These are phyloP conservation scores for Mycena polygramma DNA, from an alignment of 768 basidiomycete genomes.

Conservation along the genomic window DNA sequence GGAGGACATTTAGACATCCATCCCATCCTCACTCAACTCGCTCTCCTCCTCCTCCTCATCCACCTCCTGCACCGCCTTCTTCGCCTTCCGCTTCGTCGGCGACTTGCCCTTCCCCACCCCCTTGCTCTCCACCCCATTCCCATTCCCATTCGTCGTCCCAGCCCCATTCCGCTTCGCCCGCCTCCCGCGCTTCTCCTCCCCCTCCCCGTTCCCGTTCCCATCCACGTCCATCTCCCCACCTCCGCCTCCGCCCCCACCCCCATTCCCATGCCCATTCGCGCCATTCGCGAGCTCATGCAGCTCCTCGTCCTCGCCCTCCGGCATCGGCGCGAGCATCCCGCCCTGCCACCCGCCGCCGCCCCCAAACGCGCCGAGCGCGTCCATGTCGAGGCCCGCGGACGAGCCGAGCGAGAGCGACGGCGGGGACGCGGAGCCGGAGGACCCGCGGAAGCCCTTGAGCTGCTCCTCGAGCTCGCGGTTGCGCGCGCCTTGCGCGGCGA, in stretches of 20 bases:
- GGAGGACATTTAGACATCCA: conserved; percentile 28
- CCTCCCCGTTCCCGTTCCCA: conserved; percentile 33
- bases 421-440: conserved; percentile 40
- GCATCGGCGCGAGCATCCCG: conserved; percentile 39
- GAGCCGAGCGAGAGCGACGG: conserved; percentile 21
- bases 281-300: conserved; percentile 22
- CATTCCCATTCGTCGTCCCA: not conserved
- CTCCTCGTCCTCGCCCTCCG: conserved; percentile 39
- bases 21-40: conserved; percentile 37
- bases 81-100: conserved; percentile 15
- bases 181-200: conserved; percentile 38
- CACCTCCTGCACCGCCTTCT: conserved; percentile 30
- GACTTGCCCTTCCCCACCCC: conserved; percentile 3
- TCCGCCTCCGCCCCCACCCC: conserved; percentile 38
- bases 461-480: conserved; percentile 86
- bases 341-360: conserved; percentile 25
- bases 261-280: conserved; percentile 27
- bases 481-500: conserved; percentile 80
- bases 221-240: conserved; percentile 35
- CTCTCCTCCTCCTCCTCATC: conserved; percentile 33
- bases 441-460: conserved; percentile 61
- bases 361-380: too few species aligned
- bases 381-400: too few species aligned
- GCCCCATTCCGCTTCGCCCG: conserved; percentile 7
- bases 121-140: not conserved